Base-by-base conservation (phyloP, 495 filamentous ascomycete genomes). In the Neurospora sp. region DNA sequence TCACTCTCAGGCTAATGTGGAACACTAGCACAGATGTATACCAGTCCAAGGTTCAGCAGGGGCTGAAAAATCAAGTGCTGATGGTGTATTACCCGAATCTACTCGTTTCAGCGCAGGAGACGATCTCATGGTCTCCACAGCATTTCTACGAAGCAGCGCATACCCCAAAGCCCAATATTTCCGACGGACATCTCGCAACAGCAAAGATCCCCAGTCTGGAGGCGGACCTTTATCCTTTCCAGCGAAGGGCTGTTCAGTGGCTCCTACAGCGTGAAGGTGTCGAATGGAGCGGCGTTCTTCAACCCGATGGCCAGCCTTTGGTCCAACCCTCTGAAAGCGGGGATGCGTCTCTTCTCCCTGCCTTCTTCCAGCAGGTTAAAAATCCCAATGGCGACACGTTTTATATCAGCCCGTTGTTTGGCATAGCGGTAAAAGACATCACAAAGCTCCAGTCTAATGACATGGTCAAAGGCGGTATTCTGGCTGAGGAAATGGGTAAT, bases 401-500 rank as follows among this genome's bases (percentile, higher is more conserved):
- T 49, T 82, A 81, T 69, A n/a, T 84, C 62, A 97, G 92, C 79
- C 85, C 89, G 69, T 78, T 94, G 14, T 89, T 91, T 71, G 88
- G 90, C 74, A 80, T 90, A 12, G 85, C 90, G 11, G 88, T 87
- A 1, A 85, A 83, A 9, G 86, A 91, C 79, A 54, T 85, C 3
- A 80, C 80, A 37, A 62, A 80, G 9, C 90, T 90, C 77, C 72
- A 76, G 38, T 79, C 84, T 46, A 77, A 80, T 10, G 80, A 85
- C 66, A 77, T 75, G 2, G 72, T 93, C 39, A 88, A 85, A 69
- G 91, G 91, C 39, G 92, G 92, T 54, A 90, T 89, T 39, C 86
- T 99, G 27, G 93, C 94, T 0, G 95, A 99, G 80, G 96, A 99
- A 82, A 98, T 98, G 96, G 95, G 54, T 66, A 66, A 66, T 31